Conservation (phyloP, 2,329 filamentous ascomycete genomes). For the Dothistroma septosporum region DNA sequence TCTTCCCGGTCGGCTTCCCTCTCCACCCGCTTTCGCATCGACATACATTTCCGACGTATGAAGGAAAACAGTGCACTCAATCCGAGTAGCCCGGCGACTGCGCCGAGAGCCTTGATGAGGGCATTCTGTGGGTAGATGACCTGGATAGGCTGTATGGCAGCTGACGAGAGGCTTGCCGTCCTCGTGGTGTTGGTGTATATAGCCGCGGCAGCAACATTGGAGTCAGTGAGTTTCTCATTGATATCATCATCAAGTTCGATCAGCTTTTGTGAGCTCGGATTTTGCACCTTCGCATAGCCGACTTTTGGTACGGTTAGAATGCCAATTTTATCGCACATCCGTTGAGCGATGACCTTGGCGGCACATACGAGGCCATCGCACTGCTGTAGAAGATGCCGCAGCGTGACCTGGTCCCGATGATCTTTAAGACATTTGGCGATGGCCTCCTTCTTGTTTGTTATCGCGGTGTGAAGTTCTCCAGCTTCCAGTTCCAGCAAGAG, state of each 20-base stretch:
- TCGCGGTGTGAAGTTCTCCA: slow-evolving; percentile 23
- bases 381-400: slow-evolving; percentile 39
- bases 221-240: slow-evolving; percentile 7
- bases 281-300: slow-evolving; percentile 22
- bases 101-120: slow-evolving; percentile 40
- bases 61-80: slow-evolving; percentile 43
- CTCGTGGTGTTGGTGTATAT: slow-evolving; percentile 12
- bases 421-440: slow-evolving; percentile 39
- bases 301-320: slow-evolving; percentile 21
- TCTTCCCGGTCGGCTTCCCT: slow-evolving; percentile 53
- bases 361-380: slow-evolving; percentile 44
- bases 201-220: slow-evolving; percentile 2
- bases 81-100: slow-evolving; percentile 44
- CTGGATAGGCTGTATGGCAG: slow-evolving; percentile 16
- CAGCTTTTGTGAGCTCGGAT: slow-evolving; percentile 20
- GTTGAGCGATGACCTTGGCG: slow-evolving; percentile 36
- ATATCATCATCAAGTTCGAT: slow-evolving; percentile 18
- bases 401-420: slow-evolving; percentile 37
- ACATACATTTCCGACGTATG: slow-evolving; percentile 47
- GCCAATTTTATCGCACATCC: slow-evolving; percentile 32
- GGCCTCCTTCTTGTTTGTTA: slow-evolving; percentile 28
- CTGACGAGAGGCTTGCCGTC: slow-evolving; percentile 12
- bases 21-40: slow-evolving; percentile 49
- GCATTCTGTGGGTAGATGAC: slow-evolving; percentile 24
- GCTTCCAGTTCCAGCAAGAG: slow-evolving; percentile 30